Evolutionary conservation across 306 rosid genomes (phyloP).

Genomic region (Pyrus betulifolia): DNA sequence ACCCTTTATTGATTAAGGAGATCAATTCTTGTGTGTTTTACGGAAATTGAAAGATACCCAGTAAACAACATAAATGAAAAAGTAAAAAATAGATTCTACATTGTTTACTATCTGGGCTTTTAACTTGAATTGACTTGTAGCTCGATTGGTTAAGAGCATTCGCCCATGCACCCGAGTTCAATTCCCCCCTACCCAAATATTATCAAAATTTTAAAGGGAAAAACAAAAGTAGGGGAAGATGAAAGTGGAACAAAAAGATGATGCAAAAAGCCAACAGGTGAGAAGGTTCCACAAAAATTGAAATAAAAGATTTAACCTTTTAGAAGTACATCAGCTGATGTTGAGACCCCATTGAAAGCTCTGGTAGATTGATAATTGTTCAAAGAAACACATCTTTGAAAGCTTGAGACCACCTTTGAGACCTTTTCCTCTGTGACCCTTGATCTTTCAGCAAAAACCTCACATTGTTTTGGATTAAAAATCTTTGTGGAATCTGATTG

Average conservation of each 20-base stretch:
- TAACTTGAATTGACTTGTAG: no score
- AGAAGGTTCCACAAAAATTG: constrained; percentile 19
- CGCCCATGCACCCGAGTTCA: no score
- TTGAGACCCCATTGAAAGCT: constrained; percentile 40
- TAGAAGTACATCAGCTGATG: constrained; percentile 53
- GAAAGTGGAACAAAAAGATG: constrained; percentile 14
- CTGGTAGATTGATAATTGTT: constrained; percentile 40
- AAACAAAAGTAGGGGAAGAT: not conserved
- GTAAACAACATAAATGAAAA: not conserved
- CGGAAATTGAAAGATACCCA: not conserved
- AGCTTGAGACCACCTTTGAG: constrained; percentile 45
- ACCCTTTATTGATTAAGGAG: not conserved
- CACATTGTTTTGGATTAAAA: constrained; percentile 27
- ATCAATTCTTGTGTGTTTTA: not conserved
- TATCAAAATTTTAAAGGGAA: constrained; percentile 14
- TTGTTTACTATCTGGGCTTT: not conserved
- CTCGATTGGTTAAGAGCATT: no score
- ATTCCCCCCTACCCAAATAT: not conserved
- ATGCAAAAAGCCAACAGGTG: not conserved
- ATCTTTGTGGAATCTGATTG: constrained; percentile 38
- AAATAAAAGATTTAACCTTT: constrained; percentile 53
- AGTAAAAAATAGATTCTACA: not conserved
- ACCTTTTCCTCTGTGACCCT: constrained; percentile 56
- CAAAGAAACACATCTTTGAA: constrained; percentile 40
- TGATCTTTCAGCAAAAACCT: constrained; percentile 53